Percentiles rank a stretch among this genome's conserved stretches.
Conservation (phyloP, 768 basidiomycete species). For the Leccinum subgranulosum region DNA sequence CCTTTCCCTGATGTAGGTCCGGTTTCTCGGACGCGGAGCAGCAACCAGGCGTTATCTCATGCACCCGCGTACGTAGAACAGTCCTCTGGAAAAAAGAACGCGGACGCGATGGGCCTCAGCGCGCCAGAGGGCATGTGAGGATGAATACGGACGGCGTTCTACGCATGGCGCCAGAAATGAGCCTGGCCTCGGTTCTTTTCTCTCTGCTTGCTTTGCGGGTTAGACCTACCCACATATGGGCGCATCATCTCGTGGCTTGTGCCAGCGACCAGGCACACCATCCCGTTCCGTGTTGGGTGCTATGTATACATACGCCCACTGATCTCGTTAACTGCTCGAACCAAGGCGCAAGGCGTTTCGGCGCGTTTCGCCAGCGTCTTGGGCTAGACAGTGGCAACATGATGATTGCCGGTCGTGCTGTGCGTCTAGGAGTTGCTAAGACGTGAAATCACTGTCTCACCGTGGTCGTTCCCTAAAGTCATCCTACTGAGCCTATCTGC, state of each 20-base stretch:
- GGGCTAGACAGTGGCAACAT: not conserved
- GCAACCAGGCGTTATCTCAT: not conserved
- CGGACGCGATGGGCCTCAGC: not conserved
- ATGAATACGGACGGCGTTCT: not conserved
- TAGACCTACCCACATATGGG: not conserved
- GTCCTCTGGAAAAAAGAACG: not conserved
- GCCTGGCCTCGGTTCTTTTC: not conserved
- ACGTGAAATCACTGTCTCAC: not conserved
- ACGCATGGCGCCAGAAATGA: not conserved
- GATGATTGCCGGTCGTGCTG: not conserved
- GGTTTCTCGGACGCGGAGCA: not conserved
- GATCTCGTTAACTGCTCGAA: not conserved
- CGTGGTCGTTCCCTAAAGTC: not conserved
- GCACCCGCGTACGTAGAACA: not conserved
- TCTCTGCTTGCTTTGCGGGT: not conserved
- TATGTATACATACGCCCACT: not conserved
- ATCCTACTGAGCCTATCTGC: not conserved
- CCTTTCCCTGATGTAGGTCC: not conserved
- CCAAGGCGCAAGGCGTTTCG: not conserved
- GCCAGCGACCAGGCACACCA: not conserved
- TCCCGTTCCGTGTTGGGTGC: not conserved
- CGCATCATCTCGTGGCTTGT: not conserved
- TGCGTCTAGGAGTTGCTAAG: not conserved
- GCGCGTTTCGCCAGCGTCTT: not conserved
- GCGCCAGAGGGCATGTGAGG: not conserved